Conservation (phyloP, 768 basidiomycete species). For the Lentinus tigrinus region DNA sequence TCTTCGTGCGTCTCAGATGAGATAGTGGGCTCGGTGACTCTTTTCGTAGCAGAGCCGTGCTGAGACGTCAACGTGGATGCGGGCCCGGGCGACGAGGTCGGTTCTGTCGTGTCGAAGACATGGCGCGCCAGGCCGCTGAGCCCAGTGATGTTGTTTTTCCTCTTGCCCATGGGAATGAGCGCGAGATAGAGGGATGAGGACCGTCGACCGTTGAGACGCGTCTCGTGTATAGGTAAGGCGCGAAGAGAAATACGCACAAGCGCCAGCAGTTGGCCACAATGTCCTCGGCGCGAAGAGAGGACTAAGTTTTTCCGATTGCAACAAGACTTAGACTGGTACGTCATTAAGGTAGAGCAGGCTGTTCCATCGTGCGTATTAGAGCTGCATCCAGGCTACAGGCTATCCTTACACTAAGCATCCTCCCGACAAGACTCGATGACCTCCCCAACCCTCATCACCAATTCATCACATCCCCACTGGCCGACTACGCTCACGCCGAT, state of each 20-base stretch:
- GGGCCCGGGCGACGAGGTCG: background rate
- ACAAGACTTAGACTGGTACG: too few species aligned
- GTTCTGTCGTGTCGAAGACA: background rate
- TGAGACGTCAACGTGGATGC: background rate
- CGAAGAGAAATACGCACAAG: too few species aligned
- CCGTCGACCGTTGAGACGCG: too few species aligned
- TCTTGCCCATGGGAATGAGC: conserved; percentile 7
- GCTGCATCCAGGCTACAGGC: background rate
- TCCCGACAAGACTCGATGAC: conserved; percentile 27
- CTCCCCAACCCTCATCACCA: conserved; percentile 55
- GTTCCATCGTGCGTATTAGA: too few species aligned
- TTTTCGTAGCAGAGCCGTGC: background rate
- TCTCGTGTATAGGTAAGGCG: too few species aligned
- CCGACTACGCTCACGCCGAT: conserved; percentile 82
- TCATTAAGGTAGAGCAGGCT: too few species aligned
- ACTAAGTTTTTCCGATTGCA: too few species aligned
- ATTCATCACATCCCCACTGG: conserved; percentile 79
- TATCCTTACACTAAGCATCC: background rate
- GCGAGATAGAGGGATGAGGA: too few species aligned
- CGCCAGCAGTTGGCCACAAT: too few species aligned
- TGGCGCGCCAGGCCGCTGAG: conserved; percentile 14
- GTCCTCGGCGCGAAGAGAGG: too few species aligned
- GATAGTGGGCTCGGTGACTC: too few species aligned
- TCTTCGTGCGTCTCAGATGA: background rate
- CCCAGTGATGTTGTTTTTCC: conserved; percentile 12